Percentiles rank a stretch among this genome's conserved stretches.
These are phyloP conservation scores for Wickerhamiella domercqiae DNA, from an alignment of 805 yeast species.

Conservation along the genomic window DNA sequence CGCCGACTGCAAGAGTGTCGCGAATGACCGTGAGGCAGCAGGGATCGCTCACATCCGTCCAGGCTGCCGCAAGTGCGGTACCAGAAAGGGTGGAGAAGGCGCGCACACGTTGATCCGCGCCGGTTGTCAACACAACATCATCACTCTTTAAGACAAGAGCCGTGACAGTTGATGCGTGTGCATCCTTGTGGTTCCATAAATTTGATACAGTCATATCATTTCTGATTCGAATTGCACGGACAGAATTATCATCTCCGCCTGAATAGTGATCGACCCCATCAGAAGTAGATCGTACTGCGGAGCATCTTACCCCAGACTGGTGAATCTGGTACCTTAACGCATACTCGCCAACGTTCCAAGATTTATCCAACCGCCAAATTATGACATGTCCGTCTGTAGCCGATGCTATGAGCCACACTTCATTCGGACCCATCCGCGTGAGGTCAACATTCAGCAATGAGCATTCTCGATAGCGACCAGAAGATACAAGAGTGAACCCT, in stretches of 20 bases:
- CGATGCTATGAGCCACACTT: constrained; percentile 35
- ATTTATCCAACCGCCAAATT: constrained; percentile 29
- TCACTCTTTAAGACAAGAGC: constrained; percentile 30
- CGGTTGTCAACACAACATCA: constrained; percentile 33
- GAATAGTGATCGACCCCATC: constrained; percentile 32
- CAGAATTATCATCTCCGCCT: constrained; percentile 89
- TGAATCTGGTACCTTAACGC: constrained; percentile 38
- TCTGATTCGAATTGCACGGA: constrained; percentile 30
- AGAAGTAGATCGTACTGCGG: constrained; percentile 24
- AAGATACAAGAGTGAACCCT: constrained; percentile 30
- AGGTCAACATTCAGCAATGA: constrained; percentile 57
- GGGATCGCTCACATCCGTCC: constrained; percentile 83
- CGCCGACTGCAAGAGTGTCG: constrained; percentile 3
- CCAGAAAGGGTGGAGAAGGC: constrained; percentile 38
- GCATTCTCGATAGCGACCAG: constrained; percentile 50
- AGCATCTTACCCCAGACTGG: constrained; percentile 68
- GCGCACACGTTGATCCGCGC: constrained; percentile 72
- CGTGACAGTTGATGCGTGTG: constrained; percentile 82
- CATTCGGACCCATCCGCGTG: constrained; percentile 15
- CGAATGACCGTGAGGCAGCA: constrained; percentile 39
- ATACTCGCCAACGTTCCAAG: background rate
- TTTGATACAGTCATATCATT: constrained; percentile 14
- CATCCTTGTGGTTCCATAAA: constrained; percentile 29
- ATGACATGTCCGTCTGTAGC: constrained; percentile 76
- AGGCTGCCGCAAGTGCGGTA: constrained; percentile 27